Evolutionary conservation across 2,329 filamentous ascomycete species (phyloP).

Genomic region (Arthrobotrys musiformis): DNA sequence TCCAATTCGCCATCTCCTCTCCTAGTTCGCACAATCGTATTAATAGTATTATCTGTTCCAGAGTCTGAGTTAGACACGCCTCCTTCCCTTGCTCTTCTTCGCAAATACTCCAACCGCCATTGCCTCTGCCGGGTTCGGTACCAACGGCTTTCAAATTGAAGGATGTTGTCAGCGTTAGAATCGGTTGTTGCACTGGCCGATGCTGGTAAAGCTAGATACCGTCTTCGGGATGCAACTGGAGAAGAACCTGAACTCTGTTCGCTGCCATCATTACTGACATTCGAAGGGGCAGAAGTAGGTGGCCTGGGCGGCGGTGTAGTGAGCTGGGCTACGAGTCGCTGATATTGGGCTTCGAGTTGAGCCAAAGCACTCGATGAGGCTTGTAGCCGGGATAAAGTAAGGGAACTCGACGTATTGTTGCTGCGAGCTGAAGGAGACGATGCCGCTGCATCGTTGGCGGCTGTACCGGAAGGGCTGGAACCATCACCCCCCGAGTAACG

Average conservation of each 20-base stretch:
- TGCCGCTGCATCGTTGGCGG: conserved; percentile 30
- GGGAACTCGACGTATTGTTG: conserved; percentile 44
- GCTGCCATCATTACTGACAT: conserved; percentile 15
- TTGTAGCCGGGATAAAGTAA: conserved; percentile 50
- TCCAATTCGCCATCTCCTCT: conserved; percentile 58
- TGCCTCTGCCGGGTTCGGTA: conserved; percentile 57
- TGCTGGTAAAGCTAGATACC: conserved; percentile 47
- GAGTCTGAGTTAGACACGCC: conserved; percentile 13
- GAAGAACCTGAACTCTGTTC: conserved; percentile 32
- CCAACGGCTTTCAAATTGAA: conserved; percentile 57
- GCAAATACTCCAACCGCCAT: conserved; percentile 53
- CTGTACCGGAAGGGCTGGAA: conserved; percentile 5
- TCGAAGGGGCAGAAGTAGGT: conserved; percentile 43
- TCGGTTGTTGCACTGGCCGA: conserved; percentile 52
- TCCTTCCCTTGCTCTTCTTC: conserved; percentile 37
- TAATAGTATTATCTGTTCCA: conserved; percentile 32
- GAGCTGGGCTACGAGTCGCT: conserved; percentile 48
- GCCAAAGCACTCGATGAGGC: conserved; percentile 50
- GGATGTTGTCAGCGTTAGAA: conserved; percentile 55
- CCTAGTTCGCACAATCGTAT: conserved; percentile 36
- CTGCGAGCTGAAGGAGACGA: conserved; percentile 22
- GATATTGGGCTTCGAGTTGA: conserved; percentile 54
- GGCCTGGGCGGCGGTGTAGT: conserved; percentile 50
- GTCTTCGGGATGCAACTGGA: conserved; percentile 38
- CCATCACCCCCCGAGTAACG: conserved; percentile 24